phyloP scores from a whole-genome alignment of 441 rosid species.

The Manihot esculenta region DNA sequence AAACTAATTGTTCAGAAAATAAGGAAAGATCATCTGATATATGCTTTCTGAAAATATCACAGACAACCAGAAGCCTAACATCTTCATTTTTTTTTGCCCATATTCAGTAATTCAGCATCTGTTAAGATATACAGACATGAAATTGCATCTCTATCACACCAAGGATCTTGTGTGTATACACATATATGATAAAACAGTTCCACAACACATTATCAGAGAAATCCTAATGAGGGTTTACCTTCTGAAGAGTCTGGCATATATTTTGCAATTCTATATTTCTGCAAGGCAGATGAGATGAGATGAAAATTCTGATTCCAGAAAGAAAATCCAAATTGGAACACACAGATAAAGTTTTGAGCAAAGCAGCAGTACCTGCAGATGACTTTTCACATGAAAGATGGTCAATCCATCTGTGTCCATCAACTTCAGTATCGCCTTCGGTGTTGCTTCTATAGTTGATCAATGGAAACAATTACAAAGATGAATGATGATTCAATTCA shows the following conservation, averaged over 20 bases:
- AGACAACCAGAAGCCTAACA: too few species aligned
- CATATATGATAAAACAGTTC: too few species aligned
- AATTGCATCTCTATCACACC: too few species aligned
- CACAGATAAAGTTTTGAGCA: not conserved
- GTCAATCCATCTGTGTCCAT: slow-evolving; percentile 88
- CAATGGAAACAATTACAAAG: slow-evolving; percentile 4
- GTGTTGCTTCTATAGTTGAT: slow-evolving; percentile 69
- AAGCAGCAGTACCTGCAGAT: slow-evolving; percentile 57
- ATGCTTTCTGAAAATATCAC: too few species aligned
- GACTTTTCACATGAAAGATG: slow-evolving; percentile 95
- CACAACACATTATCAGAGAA: too few species aligned
- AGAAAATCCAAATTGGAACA: slow-evolving; percentile 2
- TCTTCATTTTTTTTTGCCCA: too few species aligned
- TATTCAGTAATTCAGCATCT: too few species aligned
- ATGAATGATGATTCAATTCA: not conserved
- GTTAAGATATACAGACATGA: too few species aligned
- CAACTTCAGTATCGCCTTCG: slow-evolving; percentile 80
- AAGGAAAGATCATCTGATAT: too few species aligned
- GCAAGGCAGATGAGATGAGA: slow-evolving; percentile 22
- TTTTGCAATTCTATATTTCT: slow-evolving; percentile 84
- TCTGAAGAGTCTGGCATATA: slow-evolving; percentile 58
- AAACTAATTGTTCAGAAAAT: too few species aligned
- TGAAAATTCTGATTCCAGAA: not conserved
- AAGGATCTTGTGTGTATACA: too few species aligned
- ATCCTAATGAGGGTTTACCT: slow-evolving; percentile 46